Evolutionary conservation across 177 flowering plant genomes (phyloP).

Genomic region (Vitis hybrid): DNA sequence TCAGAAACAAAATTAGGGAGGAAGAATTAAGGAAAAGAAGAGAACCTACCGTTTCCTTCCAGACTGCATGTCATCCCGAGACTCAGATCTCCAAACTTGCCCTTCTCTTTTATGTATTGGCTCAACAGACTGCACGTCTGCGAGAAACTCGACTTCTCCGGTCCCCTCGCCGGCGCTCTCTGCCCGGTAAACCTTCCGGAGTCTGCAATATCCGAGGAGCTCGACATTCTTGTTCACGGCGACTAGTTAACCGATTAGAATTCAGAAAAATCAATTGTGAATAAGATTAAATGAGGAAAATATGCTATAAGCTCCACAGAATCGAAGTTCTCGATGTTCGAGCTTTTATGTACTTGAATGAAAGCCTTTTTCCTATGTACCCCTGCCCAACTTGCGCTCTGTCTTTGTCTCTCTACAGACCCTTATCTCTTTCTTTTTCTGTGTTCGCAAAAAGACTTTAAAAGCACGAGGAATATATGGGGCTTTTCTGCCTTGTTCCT

Average conservation of each 20-base stretch:
- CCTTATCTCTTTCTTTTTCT: no score
- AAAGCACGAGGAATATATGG: constrained; percentile 39
- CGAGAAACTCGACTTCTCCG: constrained; percentile 50
- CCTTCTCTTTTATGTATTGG: constrained; percentile 72
- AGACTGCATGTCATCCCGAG: constrained; percentile 37
- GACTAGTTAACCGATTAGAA: not conserved
- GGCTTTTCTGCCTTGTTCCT: constrained; percentile 12
- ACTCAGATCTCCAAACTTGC: constrained; percentile 54
- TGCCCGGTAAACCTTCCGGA: constrained; percentile 28
- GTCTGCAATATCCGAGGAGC: constrained; percentile 30
- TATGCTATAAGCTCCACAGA: no score
- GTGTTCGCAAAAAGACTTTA: not conserved
- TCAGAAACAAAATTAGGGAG: not conserved
- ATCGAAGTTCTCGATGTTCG: no score
- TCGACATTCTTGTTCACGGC: constrained; percentile 33
- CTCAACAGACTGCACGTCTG: constrained; percentile 61
- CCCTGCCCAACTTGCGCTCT: not conserved
- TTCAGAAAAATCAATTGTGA: no score
- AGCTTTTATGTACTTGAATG: not conserved
- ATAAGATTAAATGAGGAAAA: no score
- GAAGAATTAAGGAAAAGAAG: not conserved
- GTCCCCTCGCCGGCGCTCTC: constrained; percentile 15
- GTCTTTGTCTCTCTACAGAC: not conserved
- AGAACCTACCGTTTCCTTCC: constrained; percentile 20
- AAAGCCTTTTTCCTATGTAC: not conserved